phyloP scores from a whole-genome alignment of 257 asterid genomes.

The Ophiorrhiza pumila region DNA sequence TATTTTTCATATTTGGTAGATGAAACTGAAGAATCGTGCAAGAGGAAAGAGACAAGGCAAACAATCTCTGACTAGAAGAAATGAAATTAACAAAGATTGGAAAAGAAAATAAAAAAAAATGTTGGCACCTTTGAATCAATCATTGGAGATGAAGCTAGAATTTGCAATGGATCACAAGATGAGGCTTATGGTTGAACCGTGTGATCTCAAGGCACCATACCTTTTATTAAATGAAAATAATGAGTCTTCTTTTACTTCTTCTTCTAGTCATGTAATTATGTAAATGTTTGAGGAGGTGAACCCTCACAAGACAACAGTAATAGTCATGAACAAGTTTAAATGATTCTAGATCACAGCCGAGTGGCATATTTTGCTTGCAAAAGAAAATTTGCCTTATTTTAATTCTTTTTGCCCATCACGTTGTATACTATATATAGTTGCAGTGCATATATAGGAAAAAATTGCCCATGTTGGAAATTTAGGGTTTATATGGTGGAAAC shows the following conservation, averaged over 20 bases:
- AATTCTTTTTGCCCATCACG: not conserved
- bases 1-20: not conserved
- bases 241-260: not conserved
- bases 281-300: not conserved
- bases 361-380: not conserved
- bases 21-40: not conserved
- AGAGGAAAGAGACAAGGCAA: not conserved
- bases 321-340: not conserved
- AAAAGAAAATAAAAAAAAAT: not conserved
- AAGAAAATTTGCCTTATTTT: not conserved
- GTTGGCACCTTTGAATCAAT: not conserved
- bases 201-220: not conserved
- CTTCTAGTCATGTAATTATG: not conserved
- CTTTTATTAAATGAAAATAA: not conserved
- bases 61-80: not conserved
- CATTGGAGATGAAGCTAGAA: not conserved
- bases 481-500: not conserved
- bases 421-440: not conserved
- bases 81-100: not conserved
- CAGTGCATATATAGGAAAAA: not conserved
- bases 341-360: not conserved
- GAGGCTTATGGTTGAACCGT: not conserved
- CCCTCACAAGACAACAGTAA: not conserved
- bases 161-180: not conserved
- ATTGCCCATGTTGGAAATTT: not conserved